Evolutionary conservation across 768 basidiomycete species (phyloP).

Genomic region (Kwoniella dejecticola): DNA sequence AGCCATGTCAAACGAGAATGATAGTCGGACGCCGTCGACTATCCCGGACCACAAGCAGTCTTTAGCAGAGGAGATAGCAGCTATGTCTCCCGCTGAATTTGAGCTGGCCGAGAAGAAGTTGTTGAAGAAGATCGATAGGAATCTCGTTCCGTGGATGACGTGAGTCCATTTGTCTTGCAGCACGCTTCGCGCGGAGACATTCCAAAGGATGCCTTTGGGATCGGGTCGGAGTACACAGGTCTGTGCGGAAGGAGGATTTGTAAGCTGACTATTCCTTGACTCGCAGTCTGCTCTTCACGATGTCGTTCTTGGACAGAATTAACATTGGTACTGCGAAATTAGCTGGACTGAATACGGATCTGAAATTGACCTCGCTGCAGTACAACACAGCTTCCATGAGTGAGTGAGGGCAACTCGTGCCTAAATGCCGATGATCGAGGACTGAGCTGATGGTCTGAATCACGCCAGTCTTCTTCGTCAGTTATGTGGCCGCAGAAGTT

Average conservation of each 20-base stretch:
- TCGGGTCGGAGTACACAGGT: too few species aligned
- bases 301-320: slow-evolving; percentile 54
- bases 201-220: not conserved
- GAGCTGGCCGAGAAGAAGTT: slow-evolving; percentile 39
- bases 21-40: slow-evolving; percentile 16
- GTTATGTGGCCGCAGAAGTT: slow-evolving; percentile 52
- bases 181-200: too few species aligned
- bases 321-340: slow-evolving; percentile 52
- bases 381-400: slow-evolving; percentile 51
- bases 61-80: slow-evolving; percentile 34
- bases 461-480: slow-evolving; percentile 42
- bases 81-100: slow-evolving; percentile 47
- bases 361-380: slow-evolving; percentile 41
- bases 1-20: slow-evolving; percentile 7
- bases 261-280: not conserved
- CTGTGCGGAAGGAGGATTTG: too few species aligned
- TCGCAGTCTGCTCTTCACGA: slow-evolving; percentile 48
- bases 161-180: slow-evolving; percentile 23
- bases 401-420: slow-evolving; percentile 17
- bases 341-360: slow-evolving; percentile 40
- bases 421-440: not conserved
- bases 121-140: slow-evolving; percentile 47
- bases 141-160: slow-evolving; percentile 55
- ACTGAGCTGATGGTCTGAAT: too few species aligned
- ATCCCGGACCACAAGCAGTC: slow-evolving; percentile 37